Evolutionary conservation across 2,329 filamentous ascomycete genomes (phyloP), one percentile per base, ranked within the genome.

Genomic region (Fusarium succisae): DNA sequence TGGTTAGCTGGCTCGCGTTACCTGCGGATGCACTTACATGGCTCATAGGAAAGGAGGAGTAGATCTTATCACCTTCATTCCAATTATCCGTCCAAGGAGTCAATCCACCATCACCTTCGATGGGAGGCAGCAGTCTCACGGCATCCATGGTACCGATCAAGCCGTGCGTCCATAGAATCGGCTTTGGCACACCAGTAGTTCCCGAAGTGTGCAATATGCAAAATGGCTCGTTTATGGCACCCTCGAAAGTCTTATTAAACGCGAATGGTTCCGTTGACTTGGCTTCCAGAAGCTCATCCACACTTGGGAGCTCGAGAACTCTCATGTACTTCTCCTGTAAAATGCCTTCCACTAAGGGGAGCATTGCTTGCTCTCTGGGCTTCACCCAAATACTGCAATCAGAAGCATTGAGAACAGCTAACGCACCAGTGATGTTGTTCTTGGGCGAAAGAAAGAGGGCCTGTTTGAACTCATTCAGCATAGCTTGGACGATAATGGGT

Each of bases 151-250:
- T 81, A 2, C 76, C 78, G 11, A 80, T 76, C 32, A 80, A 55
- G 1, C 70, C 77, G 66, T 86, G 80, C 8, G 81, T 79, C 72
- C 79, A 79, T 3, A 74, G 58, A n/a, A 86, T 82, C 0, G 82
- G 83, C 57, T 86, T 86, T 3, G 83, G 84, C 0, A 83, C 63
- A 6, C 84, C 84, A 6, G 84, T 86, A 3, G 82, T 80, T 5
- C 85, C 85, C 8, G 83, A 85, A 1, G 84, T 85, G 55, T 86
- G 84, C 2, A 85, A 60, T 32, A 82, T 78, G 32, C 82, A 79
- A 10, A 84, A 82, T 1, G 81, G 80, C 3, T 84, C 83, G 37
- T 80, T 69, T 0, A 70, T 72, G 11, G 80, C 82, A 6, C 72
- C 6, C 80, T 78, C n/a, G 80, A 84, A 5, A 74, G 79, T 45